Conservation (phyloP, 441 rosid species). For the Arabidopsis lyrata region DNA sequence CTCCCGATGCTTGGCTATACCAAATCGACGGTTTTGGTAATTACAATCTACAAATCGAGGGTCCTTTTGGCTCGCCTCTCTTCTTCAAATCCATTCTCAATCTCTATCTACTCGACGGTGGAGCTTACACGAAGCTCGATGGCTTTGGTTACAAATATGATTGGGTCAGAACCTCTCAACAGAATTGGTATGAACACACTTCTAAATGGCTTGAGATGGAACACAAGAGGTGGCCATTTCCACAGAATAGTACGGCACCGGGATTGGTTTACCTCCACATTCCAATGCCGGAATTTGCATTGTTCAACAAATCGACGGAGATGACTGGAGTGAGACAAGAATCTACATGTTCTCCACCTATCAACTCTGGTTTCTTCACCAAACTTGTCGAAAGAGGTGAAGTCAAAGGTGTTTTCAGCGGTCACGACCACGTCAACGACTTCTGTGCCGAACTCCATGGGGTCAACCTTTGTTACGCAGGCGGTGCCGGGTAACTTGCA, state of each 20-base stretch:
- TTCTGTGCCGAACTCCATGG: conserved; percentile 73
- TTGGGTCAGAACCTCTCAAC: conserved; percentile 87
- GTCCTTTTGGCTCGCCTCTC: conserved; percentile 67
- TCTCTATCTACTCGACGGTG: conserved; percentile 79
- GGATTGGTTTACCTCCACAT: conserved; percentile 86
- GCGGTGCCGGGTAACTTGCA: conserved; percentile 64
- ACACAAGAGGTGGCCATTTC: conserved; percentile 60
- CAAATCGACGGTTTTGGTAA: conserved; percentile 85
- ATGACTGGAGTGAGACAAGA: conserved; percentile 76
- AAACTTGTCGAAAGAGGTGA: conserved; percentile 79
- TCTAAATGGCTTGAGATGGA: conserved; percentile 66
- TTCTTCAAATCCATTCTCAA: conserved; percentile 79
- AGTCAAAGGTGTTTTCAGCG: conserved; percentile 80
- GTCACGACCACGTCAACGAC: conserved; percentile 84
- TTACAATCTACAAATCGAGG: conserved; percentile 72
- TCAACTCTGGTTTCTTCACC: conserved; percentile 88
- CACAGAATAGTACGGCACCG: conserved; percentile 70
- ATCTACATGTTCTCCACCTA: conserved; percentile 61
- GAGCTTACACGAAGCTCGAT: conserved; percentile 65
- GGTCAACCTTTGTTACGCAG: conserved; percentile 80
- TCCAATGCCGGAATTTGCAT: conserved; percentile 73
- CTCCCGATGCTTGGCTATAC: conserved; percentile 46
- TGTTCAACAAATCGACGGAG: conserved; percentile 59
- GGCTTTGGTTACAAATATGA: conserved; percentile 58
- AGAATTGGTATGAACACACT: conserved; percentile 73